These are phyloP conservation scores for Yarrowia porcina DNA, from an alignment of 805 yeast genomes.

Conservation along the genomic window DNA sequence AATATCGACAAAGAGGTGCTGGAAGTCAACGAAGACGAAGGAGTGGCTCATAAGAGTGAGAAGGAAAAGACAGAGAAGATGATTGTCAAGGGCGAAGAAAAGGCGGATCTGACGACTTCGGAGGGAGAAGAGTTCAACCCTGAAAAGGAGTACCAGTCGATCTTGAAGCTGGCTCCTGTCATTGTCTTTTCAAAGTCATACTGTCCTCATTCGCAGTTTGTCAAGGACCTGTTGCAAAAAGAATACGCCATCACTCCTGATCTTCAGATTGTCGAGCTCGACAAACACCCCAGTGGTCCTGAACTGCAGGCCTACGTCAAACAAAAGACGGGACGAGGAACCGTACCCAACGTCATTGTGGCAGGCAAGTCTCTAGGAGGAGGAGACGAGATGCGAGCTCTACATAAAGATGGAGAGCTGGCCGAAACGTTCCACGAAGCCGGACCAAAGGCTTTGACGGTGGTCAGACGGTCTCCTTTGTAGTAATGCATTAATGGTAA, in stretches of 20 bases:
- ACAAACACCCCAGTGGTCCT: slow-evolving; percentile 70
- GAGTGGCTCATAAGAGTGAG: slow-evolving; percentile 43
- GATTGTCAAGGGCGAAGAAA: slow-evolving; percentile 28
- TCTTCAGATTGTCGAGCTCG: slow-evolving; percentile 76
- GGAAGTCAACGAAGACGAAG: slow-evolving; percentile 42
- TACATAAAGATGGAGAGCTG: slow-evolving; percentile 59
- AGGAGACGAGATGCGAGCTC: slow-evolving; percentile 67
- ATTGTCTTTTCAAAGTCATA: slow-evolving; percentile 52
- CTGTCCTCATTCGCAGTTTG: slow-evolving; percentile 66
- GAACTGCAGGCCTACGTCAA: slow-evolving; percentile 72
- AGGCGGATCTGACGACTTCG: slow-evolving; percentile 31
- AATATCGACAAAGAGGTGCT: slow-evolving; percentile 21
- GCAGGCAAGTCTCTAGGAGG: slow-evolving; percentile 83
- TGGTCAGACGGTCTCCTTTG: slow-evolving; percentile 10
- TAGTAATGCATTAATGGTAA: background rate
- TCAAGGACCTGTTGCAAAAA: slow-evolving; percentile 62
- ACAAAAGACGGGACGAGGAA: slow-evolving; percentile 66
- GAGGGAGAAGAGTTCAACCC: slow-evolving; percentile 45
- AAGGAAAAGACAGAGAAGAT: slow-evolving; percentile 33
- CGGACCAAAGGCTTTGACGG: slow-evolving; percentile 1
- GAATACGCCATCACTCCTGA: slow-evolving; percentile 70
- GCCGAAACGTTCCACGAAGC: slow-evolving; percentile 45
- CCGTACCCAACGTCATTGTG: slow-evolving; percentile 87
- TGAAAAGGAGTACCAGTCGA: slow-evolving; percentile 52
- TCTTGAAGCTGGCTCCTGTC: slow-evolving; percentile 42